Evolutionary conservation across 202 grass and related monocot genomes (phyloP), one percentile per base, ranked within the genome.

Genomic region (Elaeis oleifera): DNA sequence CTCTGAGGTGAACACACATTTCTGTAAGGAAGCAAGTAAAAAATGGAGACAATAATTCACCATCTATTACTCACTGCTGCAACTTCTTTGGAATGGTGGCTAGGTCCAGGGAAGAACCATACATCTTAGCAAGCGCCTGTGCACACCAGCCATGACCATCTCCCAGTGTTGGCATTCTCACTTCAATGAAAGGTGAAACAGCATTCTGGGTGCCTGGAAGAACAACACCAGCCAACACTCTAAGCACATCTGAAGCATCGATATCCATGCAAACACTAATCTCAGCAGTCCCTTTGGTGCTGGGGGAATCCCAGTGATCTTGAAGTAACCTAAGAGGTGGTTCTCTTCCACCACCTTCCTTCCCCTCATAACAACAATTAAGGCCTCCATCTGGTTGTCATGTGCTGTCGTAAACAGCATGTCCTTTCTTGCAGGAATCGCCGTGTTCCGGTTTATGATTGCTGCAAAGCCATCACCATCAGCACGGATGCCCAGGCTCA

Each of bases 231-330:
- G 65, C 72, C 0, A 85, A 82, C 21, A 90, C 72, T 28, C 82
- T 73, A 39, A 90, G 79, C 15, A 71, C 64, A 52, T 80, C 80
- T 18, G 64, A 3, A 1, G 87, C 82, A 4, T 90, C 82, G 20
- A 90, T 90, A 60, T 90, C 82, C 82, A 90, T 90, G 76, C 79
- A 76, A 0, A 85, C 72, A 67, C 66, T 83, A 54, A 90, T 82
- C 16, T 90, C 82, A 2, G 69, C 79, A 0, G 56, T n/a, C 15
- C 79, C 87, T 57, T 90, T 0, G 57, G 64, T 0, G 49, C 76
- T 9, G 68, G 31, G 4, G 87, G 82, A 55, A 90, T 90, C n/a
- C 72, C 73, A 4, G 82, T 68, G 16, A 85, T 76, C 82, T 90
- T 85, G 60, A 90, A 85, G 57, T 85, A 90, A 13, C 79, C 82